Conservation (phyloP, 192 early-diverging fungal species). For the Dissophora globulifera region DNA sequence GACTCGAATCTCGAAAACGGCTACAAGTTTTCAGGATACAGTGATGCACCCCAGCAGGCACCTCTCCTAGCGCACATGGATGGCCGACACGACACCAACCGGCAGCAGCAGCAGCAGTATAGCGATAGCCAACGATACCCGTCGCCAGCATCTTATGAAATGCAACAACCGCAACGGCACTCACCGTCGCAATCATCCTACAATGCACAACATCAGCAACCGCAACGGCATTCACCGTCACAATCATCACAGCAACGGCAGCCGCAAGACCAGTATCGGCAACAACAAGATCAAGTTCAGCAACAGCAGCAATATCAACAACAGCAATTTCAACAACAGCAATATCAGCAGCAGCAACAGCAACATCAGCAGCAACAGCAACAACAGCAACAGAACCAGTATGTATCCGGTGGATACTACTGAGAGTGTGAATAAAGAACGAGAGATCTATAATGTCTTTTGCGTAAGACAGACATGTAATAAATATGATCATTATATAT, state of each 20-base stretch:
- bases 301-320: conserved; percentile 21
- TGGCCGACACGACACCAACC: neutral
- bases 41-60: neutral
- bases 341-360: conserved; percentile 15
- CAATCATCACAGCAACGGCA: conserved; percentile 19
- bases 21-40: neutral
- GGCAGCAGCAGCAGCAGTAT: too few relatives aligned
- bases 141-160: conserved; percentile 15
- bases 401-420: too few relatives aligned
- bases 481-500: too few relatives aligned
- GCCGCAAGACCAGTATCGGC: conserved; percentile 1
- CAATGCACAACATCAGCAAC: conserved; percentile 12
- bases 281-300: conserved; percentile 19
- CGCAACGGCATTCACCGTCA: conserved; percentile 18
- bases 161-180: conserved; percentile 15
- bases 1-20: conserved; percentile 1
- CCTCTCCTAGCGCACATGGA: conserved; percentile 6
- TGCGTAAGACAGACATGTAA: too few relatives aligned
- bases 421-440: neutral
- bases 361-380: conserved; percentile 12
- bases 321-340: conserved; percentile 16
- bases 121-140: too few relatives aligned
- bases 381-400: conserved; percentile 19
- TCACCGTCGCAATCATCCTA: too few relatives aligned
- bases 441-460: too few relatives aligned